Base-by-base conservation (phyloP, 2,329 filamentous ascomycete genomes). In the Paraconiothyrium brasiliense region DNA sequence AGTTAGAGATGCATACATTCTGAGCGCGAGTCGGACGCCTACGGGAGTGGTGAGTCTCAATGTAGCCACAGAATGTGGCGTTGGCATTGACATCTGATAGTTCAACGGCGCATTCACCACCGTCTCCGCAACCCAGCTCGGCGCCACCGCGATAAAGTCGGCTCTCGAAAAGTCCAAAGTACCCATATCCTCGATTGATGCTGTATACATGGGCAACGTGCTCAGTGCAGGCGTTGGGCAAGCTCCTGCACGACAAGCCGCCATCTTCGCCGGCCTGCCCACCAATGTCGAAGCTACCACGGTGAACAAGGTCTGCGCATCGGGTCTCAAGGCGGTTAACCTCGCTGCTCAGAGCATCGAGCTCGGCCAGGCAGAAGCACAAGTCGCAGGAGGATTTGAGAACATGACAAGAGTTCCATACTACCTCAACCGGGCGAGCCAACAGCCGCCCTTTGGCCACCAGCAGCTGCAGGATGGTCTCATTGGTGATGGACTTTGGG, bases 151-250 rank as follows among this genome's bases (percentile, higher is more conserved):
- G 61, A 98, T 99, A 83, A 95, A 94, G 80, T 91, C 93, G 50
- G 95, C 95, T 32, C 81, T 99, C 57, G 87, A 90, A 70, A 97
- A 95, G 80, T 96, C 94, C 56, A 90, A 89, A 67, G 86, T 98
- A 7, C 94, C 95, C 1, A 79, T 88, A 56, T 88, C 90, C 37
- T 91, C 91, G 76, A 92, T 98, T 73, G 91, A 90, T 66, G 92
- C 97, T 80, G 93, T 98, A 16, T 98, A 98, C 83, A 97, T 98
- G 92, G 95, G 95, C 76, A 97, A 97, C 74, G 95, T 98, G 10
- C 86, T 98, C 44, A 90, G 93, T 78, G 94, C 86, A 48, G 87
- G 87, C 20, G 86, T 95, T 6, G 95, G 95, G 49, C 95, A 99
- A 81, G 88, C 95, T 0, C 95, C 95, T 1, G 94, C 95, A 24